Evolutionary conservation across 2,329 filamentous ascomycete species (phyloP).

Genomic region (Rutstroemia sydowiana): DNA sequence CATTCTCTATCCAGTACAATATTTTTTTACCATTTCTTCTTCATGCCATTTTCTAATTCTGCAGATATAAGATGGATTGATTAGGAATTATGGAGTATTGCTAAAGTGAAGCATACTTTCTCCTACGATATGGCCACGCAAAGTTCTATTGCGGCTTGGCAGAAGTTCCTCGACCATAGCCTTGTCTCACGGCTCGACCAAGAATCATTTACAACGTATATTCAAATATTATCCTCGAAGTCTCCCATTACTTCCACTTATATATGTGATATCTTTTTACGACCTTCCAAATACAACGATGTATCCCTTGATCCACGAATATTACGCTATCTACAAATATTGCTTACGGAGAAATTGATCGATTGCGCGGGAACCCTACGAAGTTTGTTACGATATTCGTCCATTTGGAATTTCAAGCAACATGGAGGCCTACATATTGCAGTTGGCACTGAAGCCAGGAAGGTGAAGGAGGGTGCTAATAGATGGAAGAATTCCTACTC

Average conservation of each 20-base stretch:
- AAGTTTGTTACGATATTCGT: slow-evolving; percentile 47
- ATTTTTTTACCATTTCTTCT: background rate
- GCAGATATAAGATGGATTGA: too few relatives aligned
- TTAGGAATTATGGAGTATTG: background rate
- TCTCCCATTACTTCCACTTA: slow-evolving; percentile 43
- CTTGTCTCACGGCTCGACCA: slow-evolving; percentile 44
- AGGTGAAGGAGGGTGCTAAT: slow-evolving; percentile 10
- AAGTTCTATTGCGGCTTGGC: slow-evolving; percentile 33
- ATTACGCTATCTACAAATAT: slow-evolving; percentile 49
- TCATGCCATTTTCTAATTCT: too few relatives aligned
- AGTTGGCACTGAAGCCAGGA: slow-evolving; percentile 16
- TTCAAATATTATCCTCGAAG: slow-evolving; percentile 41
- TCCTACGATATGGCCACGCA: slow-evolving; percentile 2
- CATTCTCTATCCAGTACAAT: background rate
- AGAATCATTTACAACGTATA: slow-evolving; percentile 46
- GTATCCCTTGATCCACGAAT: slow-evolving; percentile 50
- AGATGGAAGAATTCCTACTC: slow-evolving; percentile 52
- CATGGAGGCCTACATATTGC: slow-evolving; percentile 10
- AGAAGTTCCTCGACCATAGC: slow-evolving; percentile 43
- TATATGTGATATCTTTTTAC: slow-evolving; percentile 52
- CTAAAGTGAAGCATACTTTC: background rate
- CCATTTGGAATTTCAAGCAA: slow-evolving; percentile 14
- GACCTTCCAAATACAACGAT: slow-evolving; percentile 40
- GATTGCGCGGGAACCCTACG: slow-evolving; percentile 48
- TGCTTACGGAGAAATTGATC: slow-evolving; percentile 44